A percentile compares a stretch with the other conserved stretches of the same genome.
phyloP scores from a whole-genome alignment of 2,329 filamentous ascomycete genomes.

The Arthrobotrys sphaeroides region DNA sequence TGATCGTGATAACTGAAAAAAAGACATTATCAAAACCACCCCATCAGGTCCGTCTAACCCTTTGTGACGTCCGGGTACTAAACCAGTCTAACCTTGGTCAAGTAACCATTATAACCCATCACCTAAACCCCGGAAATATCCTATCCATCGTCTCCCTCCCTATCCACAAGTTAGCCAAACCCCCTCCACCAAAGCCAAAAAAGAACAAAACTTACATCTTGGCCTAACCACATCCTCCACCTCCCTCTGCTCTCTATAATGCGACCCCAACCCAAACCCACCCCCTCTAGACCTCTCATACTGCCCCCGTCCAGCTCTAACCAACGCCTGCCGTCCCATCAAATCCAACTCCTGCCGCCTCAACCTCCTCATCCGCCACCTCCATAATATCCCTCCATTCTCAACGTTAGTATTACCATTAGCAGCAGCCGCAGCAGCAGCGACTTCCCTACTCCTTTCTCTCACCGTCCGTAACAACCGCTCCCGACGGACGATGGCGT shows the following conservation, averaged over 20 bases:
- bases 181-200: not conserved
- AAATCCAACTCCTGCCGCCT: slow-evolving; percentile 45
- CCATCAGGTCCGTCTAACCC: not conserved
- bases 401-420: not conserved
- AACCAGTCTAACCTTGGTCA: not conserved
- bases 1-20: not conserved
- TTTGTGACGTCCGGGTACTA: not conserved
- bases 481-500: slow-evolving; percentile 85
- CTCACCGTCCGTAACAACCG: slow-evolving; percentile 72
- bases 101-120: not conserved
- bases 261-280: not conserved
- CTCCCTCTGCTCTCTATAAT: slow-evolving; percentile 17
- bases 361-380: slow-evolving; percentile 43
- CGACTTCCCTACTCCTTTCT: slow-evolving; percentile 61
- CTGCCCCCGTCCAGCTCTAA: slow-evolving; percentile 19
- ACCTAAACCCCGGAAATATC: slow-evolving; percentile 50
- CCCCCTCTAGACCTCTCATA: slow-evolving; percentile 13
- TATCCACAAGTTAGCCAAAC: slow-evolving; percentile 6
- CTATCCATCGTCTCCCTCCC: slow-evolving; percentile 51
- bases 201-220: slow-evolving; percentile 35
- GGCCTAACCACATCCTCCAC: slow-evolving; percentile 43
- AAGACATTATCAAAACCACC: not conserved
- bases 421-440: not conserved
- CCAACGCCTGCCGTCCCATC: slow-evolving; percentile 40
- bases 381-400: slow-evolving; percentile 28